A percentile compares a stretch with the other conserved stretches of the same genome.
Evolutionary conservation across 306 rosid species (phyloP).

Genomic region (Begonia fuchsioides): DNA sequence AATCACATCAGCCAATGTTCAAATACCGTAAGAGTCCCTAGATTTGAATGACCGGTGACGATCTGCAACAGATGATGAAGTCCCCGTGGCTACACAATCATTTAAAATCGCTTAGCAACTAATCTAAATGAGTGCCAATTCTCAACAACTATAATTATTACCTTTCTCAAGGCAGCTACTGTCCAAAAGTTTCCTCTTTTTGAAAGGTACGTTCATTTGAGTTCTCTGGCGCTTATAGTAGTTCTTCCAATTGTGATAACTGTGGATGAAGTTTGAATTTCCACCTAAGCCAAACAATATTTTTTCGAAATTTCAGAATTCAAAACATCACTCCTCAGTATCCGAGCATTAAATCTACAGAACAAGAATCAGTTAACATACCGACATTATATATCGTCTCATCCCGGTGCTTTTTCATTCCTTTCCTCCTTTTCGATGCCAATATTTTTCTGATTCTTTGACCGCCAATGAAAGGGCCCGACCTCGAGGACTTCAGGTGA

Average conservation of each 20-base stretch:
- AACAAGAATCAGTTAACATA: slow-evolving; percentile 20
- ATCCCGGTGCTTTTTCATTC: slow-evolving; percentile 69
- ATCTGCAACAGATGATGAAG: slow-evolving; percentile 22
- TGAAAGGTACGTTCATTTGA: slow-evolving; percentile 30
- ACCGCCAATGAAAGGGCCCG: slow-evolving; percentile 33
- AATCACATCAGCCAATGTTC: slow-evolving; percentile 1
- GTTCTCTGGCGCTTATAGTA: slow-evolving; percentile 29
- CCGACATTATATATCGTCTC: slow-evolving; percentile 51
- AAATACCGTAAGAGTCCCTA: slow-evolving; percentile 57
- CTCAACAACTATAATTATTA: slow-evolving; percentile 22
- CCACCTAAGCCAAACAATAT: slow-evolving; percentile 25
- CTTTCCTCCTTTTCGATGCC: slow-evolving; percentile 65
- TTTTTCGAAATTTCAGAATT: slow-evolving; percentile 34
- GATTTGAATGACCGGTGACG: slow-evolving; percentile 28
- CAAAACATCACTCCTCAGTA: slow-evolving; percentile 13
- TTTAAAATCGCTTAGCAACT: slow-evolving; percentile 2
- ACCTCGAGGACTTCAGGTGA: slow-evolving; percentile 41
- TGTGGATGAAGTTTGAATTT: slow-evolving; percentile 26
- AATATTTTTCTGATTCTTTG: slow-evolving; percentile 53
- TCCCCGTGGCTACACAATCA: slow-evolving; percentile 18
- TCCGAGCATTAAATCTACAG: too few relatives aligned
- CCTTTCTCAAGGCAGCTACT: slow-evolving; percentile 44
- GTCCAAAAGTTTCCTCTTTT: slow-evolving; percentile 52
- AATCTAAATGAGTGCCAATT: slow-evolving; percentile 22
- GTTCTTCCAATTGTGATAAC: slow-evolving; percentile 52